Base-by-base conservation (phyloP, 2,329 filamentous ascomycete species). In the Aspergillus sergii region DNA sequence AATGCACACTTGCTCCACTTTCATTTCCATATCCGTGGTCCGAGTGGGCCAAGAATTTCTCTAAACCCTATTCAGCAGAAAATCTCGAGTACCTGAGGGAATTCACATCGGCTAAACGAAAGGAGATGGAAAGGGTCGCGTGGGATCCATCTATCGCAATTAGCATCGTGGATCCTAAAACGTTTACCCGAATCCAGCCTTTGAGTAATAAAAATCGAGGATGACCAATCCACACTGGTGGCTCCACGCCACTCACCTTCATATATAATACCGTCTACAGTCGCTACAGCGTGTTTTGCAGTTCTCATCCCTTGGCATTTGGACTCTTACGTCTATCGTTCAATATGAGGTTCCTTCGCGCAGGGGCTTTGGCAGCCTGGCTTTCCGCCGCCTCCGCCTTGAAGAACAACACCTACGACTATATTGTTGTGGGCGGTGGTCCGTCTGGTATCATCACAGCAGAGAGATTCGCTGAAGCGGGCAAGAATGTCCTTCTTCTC, bases 351-450 rank as follows among this genome's bases (percentile, higher is more conserved):
- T 51, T 51, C 26, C 26, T 51, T 28, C 48, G 48, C 11, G 11
- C 10, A 23, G 43, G 43, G 43, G 48, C 48, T 30, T 30, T 51
- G 8, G 48, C 23, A 16, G 48, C 28, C 26, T 51, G 26, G 8
- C 48, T 51, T 51, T 30, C 28, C 14, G 23, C 14, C 7, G 14
- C 3, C 48, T n/a, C 23, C 6, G 48, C 48, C 26, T 19, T 51
- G 43, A 46, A 68, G 58, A 69, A 66, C 43, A 23, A 58, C 28
- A 48, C 63, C 16, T 71, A 71, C 46, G 69, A 71, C 56, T 71
- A 70, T 26, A 71, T 71, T n/a, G 64, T 71, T 21, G 67, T 70
- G 6, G 68, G 69, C 26, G 69, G 69, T 58, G 69, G 69, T 14
- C 69, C 69, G 2, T 62, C 69, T 9, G 69, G 69, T 53, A 71